These are phyloP conservation scores for Alternaria infectoria DNA, from an alignment of 2,329 filamentous ascomycete species.

Conservation along the genomic window DNA sequence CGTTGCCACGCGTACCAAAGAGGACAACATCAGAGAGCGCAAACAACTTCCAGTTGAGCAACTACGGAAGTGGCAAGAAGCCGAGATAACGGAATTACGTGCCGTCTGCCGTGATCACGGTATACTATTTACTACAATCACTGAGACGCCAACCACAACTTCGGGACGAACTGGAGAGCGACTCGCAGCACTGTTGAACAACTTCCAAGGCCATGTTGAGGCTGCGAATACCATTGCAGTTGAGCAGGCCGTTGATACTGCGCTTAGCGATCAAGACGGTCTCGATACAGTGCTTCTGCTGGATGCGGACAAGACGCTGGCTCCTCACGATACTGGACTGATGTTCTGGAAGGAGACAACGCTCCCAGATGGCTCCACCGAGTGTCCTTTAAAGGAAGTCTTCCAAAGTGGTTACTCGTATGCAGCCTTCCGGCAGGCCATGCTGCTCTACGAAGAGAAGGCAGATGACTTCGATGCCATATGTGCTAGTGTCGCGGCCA, in stretches of 20 bases:
- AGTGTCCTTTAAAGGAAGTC: conserved; percentile 49
- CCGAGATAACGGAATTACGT: neutral
- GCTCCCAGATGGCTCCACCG: neutral
- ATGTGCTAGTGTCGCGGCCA: conserved; percentile 55
- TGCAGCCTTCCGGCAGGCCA: conserved; percentile 61
- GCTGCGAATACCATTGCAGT: conserved; percentile 41
- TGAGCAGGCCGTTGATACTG: neutral
- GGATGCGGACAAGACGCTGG: conserved; percentile 65
- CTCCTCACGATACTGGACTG: conserved; percentile 56
- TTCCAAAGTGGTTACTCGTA: conserved; percentile 63
- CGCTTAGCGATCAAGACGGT: neutral
- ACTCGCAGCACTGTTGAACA: conserved; percentile 39
- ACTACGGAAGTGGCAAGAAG: conserved; percentile 1
- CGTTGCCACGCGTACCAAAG: conserved; percentile 46
- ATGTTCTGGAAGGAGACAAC: conserved; percentile 58
- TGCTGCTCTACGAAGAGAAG: conserved; percentile 60
- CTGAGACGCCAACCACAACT: neutral
- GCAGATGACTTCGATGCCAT: conserved; percentile 52
- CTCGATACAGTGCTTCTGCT: conserved; percentile 59
- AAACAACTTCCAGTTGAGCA: neutral
- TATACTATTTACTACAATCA: conserved; percentile 55
- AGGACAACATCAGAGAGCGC: conserved; percentile 47
- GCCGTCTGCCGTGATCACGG: conserved; percentile 28
- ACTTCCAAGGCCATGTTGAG: conserved; percentile 51
- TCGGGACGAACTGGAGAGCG: neutral